Base-by-base conservation (phyloP, 192 early-diverging fungal genomes). In the Backusella sp. region DNA sequence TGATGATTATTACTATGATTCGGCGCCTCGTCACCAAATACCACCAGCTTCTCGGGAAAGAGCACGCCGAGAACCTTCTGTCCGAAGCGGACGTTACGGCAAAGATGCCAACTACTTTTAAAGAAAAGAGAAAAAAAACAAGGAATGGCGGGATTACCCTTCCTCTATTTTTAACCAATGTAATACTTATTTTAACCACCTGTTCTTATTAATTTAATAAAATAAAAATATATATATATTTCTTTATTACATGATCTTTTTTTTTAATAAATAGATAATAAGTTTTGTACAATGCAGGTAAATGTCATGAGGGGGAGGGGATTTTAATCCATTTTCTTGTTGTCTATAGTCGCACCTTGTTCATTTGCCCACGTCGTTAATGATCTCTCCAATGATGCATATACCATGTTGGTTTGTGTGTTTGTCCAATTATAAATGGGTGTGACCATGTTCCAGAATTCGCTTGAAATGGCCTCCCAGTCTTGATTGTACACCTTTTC, bases 1-100 rank as follows among this genome's bases (percentile, higher is more conserved):
- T 28, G 70, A 71, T 71, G 70, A 71, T 71, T 71, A 71, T 49
- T 49, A 71, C 17, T 71, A 71, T 46, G 66, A 68, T 46, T 41
- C 39, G 39, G 17, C 41, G n/a, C 15, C 36, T 23, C 26, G 26
- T 49, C 42, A 17, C 15, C 41, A 39, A 6, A 17, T 19, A 35
- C 66, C 66, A 19, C 14, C 66, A 4, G 66, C 66, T 4, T n/a
- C 66, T 8, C 28, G 66, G 15, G 66, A 68, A 36, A 32, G 66
- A 35, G 3, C 66, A 21, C 66, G 66, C 8, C 41, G 42, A 17
- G 39, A 44, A 32, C 70, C 70, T 71, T 44, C 70, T 49, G 23
- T 39, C n/a, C 68, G 68, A 69, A 44, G 41, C 30, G 44, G 23
- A 30, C 39, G 70, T 7, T 71, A 71, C 46, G 70, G 28, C 28